Base-by-base conservation (phyloP, 768 basidiomycete species). In the Chalciporus pseudorubinellus region DNA sequence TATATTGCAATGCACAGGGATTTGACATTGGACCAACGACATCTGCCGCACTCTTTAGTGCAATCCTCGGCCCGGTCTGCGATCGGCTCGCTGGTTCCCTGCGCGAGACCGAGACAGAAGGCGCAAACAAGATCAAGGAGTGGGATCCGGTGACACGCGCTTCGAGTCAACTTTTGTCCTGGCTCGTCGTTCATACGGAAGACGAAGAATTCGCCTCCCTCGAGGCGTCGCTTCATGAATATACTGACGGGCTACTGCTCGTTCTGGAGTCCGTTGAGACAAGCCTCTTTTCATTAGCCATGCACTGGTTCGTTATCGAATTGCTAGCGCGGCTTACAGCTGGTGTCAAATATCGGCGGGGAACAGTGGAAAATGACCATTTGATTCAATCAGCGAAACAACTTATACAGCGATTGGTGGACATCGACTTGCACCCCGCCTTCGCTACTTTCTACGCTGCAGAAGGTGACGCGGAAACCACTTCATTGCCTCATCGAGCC, bases 231-330 rank as follows among this genome's bases (percentile, higher is more conserved):
- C 52, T 81, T 9, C 63, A 73, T 20, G 69, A 69, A 21, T 68
- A 76, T 8, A 58, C 77, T 36, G 58, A 66, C 33, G 69, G 64
- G 13, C 61, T 83, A 28, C 57, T 76, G 5, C 60, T 68, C 19
- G 65, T 66, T 14, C 64, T 82, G 45, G 69, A 73, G 22, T 70
- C 74, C 5, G 62, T 70, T 3, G 61, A 70, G 1, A 64, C 70
- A 1, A 65, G 57, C 3, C 51, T 59, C 3, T 69, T 77, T 19
- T 71, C 71, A 3, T 65, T 86, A 39, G 62, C 72, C 10, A 56
- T 77, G n/a, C 71, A 75, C 29, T 91, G 88, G 88, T 84, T 86
- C 62, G 59, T 74, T 3, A 70, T 90, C 28, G 87, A 87, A 59
- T 48, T 86, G 18, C 70, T 77, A 3, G 70, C 70, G 31, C 77